A percentile compares a stretch with the other conserved stretches of the same genome.
Evolutionary conservation across 345 rosid genomes (phyloP).

Genomic region (Melaleuca alternifolia): DNA sequence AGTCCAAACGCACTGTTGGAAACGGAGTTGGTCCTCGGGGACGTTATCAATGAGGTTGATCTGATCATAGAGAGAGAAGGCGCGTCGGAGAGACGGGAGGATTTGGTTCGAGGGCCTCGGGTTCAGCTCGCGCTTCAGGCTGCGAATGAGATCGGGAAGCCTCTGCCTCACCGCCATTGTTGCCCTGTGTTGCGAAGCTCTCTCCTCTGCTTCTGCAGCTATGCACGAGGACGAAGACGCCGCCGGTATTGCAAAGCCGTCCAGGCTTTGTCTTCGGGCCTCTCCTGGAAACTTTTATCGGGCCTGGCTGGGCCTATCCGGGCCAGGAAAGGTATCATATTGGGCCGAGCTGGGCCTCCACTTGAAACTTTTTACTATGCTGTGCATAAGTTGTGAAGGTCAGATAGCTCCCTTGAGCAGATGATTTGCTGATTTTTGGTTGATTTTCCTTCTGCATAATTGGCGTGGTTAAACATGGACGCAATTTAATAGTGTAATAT

Average conservation of each 20-base stretch:
- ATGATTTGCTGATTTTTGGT: neutral
- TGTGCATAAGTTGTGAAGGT: neutral
- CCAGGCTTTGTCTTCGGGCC: neutral
- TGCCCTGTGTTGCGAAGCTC: neutral
- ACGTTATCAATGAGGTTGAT: conserved; percentile 83
- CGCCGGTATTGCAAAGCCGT: neutral
- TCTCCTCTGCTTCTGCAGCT: neutral
- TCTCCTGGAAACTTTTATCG: neutral
- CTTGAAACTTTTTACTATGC: too few relatives aligned
- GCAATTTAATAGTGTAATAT: neutral
- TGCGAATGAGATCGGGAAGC: conserved; percentile 48
- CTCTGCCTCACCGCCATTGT: conserved; percentile 48
- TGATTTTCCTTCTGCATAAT: neutral
- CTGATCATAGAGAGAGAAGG: conserved; percentile 92
- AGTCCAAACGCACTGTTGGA: conserved; percentile 34
- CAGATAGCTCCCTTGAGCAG: neutral
- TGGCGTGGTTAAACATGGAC: neutral
- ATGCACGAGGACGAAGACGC: neutral
- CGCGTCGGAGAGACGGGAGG: conserved; percentile 72
- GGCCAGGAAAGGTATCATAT: neutral
- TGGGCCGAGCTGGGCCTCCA: too few relatives aligned
- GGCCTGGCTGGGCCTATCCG: neutral
- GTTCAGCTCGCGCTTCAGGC: conserved; percentile 21
- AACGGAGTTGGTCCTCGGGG: conserved; percentile 90
- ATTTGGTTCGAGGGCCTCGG: conserved; percentile 4